phyloP scores from a whole-genome alignment of 495 filamentous ascomycete species.

The Aspergillus homomorphus region DNA sequence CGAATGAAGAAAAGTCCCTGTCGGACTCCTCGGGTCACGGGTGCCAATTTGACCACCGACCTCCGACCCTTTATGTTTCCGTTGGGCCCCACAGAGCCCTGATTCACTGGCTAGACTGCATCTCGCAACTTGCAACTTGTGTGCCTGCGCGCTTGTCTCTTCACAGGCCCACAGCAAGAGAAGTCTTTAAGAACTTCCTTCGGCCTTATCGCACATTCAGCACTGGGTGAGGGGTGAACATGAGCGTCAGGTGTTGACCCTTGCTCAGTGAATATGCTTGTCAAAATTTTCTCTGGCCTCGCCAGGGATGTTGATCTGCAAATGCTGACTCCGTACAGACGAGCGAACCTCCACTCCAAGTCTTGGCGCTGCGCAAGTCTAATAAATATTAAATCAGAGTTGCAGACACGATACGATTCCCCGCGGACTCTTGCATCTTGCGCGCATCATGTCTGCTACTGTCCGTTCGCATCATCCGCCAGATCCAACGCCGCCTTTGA shows the following conservation, averaged over 20 bases:
- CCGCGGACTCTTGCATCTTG: neutral
- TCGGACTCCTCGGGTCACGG: neutral
- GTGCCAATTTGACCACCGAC: neutral
- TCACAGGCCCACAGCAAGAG: neutral
- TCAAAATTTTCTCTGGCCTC: neutral
- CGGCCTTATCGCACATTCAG: neutral
- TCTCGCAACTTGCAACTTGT: neutral
- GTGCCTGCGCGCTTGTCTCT: neutral
- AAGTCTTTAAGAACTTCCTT: neutral
- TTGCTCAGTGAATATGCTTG: neutral
- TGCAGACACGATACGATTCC: neutral
- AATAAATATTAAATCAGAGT: neutral
- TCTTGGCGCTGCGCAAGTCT: conserved; percentile 4
- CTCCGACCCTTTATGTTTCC: neutral
- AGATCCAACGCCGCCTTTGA: neutral
- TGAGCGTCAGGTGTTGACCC: neutral
- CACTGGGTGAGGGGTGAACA: neutral
- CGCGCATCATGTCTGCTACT: conserved; percentile 1
- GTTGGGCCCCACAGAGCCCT: neutral
- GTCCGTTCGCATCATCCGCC: neutral
- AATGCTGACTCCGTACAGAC: neutral
- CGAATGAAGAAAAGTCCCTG: neutral
- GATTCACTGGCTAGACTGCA: neutral
- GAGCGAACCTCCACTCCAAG: neutral
- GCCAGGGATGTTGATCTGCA: neutral